These are phyloP conservation scores for Lodderomyces jiufengensis DNA, from an alignment of 1,139 yeast genomes.

Conservation along the genomic window DNA sequence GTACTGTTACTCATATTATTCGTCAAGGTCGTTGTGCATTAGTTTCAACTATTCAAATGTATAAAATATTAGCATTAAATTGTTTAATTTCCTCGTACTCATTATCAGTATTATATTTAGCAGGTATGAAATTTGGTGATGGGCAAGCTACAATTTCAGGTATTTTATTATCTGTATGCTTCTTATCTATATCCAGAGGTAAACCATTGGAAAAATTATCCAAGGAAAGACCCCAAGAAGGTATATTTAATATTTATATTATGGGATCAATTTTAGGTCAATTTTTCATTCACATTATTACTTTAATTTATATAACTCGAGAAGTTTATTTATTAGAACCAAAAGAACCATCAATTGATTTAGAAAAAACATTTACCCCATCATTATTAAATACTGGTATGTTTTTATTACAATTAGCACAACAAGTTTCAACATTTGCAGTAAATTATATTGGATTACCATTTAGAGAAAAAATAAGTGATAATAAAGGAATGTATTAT, in stretches of 20 bases:
- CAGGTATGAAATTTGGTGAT: constrained; percentile 98
- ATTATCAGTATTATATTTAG: constrained; percentile 85
- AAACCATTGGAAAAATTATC: constrained; percentile 85
- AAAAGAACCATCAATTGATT: constrained; percentile 81
- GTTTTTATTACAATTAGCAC: constrained; percentile 89
- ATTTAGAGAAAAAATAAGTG: constrained; percentile 85
- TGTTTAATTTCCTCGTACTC: constrained; percentile 97
- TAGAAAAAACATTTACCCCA: constrained; percentile 85
- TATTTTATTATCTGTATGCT: constrained; percentile 85
- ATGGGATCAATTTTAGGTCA: constrained; percentile 98
- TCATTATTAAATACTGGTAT: constrained; percentile 94
- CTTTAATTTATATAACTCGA: constrained; percentile 76
- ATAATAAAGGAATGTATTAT: constrained; percentile 95
- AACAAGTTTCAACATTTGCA: constrained; percentile 96
- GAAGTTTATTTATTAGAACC: constrained; percentile 89
- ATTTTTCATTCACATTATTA: constrained; percentile 84
- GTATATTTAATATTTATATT: constrained; percentile 89
- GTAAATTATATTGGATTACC: constrained; percentile 98
- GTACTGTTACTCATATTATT: constrained; percentile 87
- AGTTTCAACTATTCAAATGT: constrained; percentile 97
- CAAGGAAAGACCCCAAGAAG: constrained; percentile 95
- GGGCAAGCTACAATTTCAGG: constrained; percentile 96
- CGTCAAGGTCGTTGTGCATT: constrained; percentile 99
- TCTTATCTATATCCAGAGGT: constrained; percentile 93
- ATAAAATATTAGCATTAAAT: constrained; percentile 92